phyloP scores from a whole-genome alignment of 805 yeast genomes.

The Saccharomycopsis babjevae region DNA sequence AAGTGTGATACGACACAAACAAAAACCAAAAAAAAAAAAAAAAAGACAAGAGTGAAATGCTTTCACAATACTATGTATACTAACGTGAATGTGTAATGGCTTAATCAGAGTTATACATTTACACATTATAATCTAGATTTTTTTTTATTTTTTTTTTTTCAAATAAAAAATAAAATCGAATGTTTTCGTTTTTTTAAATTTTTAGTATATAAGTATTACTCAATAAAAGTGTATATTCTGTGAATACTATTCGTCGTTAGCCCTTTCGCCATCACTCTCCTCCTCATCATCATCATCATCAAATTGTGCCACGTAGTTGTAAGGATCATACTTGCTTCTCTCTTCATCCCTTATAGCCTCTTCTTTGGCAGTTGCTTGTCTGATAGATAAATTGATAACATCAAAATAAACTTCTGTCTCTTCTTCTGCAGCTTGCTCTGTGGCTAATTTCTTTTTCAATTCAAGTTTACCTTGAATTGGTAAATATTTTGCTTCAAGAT shows the following conservation, averaged over 20 bases:
- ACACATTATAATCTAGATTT: neutral
- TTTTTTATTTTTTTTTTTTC: neutral
- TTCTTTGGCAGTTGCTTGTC: constrained; percentile 69
- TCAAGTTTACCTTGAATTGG: constrained; percentile 73
- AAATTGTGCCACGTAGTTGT: constrained; percentile 60
- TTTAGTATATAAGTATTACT: neutral
- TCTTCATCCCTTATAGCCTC: constrained; percentile 53
- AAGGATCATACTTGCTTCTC: constrained; percentile 68
- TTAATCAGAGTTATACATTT: neutral
- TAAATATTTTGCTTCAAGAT: constrained; percentile 57
- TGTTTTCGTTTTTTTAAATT: neutral
- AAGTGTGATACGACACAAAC: too few relatives aligned
- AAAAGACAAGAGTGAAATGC: neutral
- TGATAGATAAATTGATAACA: constrained; percentile 47
- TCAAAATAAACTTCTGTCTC: constrained; percentile 50
- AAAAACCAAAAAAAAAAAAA: neutral
- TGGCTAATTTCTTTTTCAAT: constrained; percentile 70
- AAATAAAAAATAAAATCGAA: neutral
- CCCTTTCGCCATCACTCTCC: constrained; percentile 23
- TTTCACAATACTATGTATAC: neutral
- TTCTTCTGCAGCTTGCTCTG: constrained; percentile 31
- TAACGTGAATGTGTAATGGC: neutral
- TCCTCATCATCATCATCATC: constrained; percentile 34
- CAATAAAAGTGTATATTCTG: neutral
- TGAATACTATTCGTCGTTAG: constrained; percentile 13